Evolutionary conservation across 257 asterid genomes (phyloP), one percentile per base, ranked within the genome.

Genomic region (Solanum phureja): DNA sequence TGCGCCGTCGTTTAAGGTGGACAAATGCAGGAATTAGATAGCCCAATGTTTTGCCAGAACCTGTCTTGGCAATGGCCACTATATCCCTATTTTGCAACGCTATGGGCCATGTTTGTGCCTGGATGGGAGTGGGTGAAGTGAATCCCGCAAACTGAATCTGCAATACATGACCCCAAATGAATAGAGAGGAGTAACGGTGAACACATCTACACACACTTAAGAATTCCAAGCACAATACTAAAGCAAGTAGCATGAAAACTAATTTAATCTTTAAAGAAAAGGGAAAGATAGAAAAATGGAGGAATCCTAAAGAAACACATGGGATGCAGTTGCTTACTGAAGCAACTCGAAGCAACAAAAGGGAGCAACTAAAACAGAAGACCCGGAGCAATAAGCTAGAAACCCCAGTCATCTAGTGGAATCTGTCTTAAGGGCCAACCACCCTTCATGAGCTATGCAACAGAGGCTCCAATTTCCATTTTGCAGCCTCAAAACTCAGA

Each of bases 81-180:
- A 96, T 95, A 88, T 96, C 99, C 89, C 91, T 91, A 86, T 79
- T 88, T 91, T 92, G 98, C 90, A 95, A 86, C 11, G 98, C 96
- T 91, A 96, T 94, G 33, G 99, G 98, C 99, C 99, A 96, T 37
- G 99, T 93, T 90, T 96, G 99, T 14, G 99, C 99, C 93, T 96
- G 99, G 87, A 96, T 96, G 77, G 98, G 99, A 21, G 99, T 96
- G 29, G 99, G 99, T 29, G 97, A 92, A 82, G 98, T 34, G 94
- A 96, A 96, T 87, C 99, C 98, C 60, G 99, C 99, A 85, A 90
- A 35, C 88, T 84, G 93, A 86, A 96, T 81, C 98, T 96, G 98
- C 87, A 92, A 91, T 71, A 93, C 64, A 71, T 85, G 42, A 89
- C 9, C 89, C 42, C 76, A 11, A 84, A 91, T 89, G 83, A 90